Evolutionary conservation across 2,329 filamentous ascomycete genomes (phyloP), one percentile per base, ranked within the genome.

Genomic region (Colletotrichum agaves): DNA sequence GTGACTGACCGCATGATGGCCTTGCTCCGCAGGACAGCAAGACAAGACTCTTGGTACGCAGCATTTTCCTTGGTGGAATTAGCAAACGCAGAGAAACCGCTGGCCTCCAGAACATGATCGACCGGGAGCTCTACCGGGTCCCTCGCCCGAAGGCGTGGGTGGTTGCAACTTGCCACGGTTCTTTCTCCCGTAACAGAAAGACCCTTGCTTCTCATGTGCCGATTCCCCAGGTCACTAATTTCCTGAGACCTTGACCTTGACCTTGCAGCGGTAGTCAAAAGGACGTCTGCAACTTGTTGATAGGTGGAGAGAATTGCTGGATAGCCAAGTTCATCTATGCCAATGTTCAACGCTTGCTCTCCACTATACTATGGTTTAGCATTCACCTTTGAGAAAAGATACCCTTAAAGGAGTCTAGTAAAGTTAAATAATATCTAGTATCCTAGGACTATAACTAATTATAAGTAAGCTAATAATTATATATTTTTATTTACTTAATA

Each of bases 41-140:
- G 6, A 8, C 27, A 27, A 27, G 27, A 27, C 27, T 27, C 27
- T 27, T 27, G 2, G 27, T n/a, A 15, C 15, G 21, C 27, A 8
- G 17, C 21, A 65, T 60, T 68, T 39, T 68, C 65, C 65, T 68
- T 68, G 65, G 65, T 68, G 65, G 65, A 68, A 68, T 49, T 68
- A 59, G 15, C 65, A 37, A 7, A 37, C n/a, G n/a, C 15, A 58
- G 15, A 31, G 43, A 5, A 31, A 46, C 55, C 47, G 53, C 15
- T 33, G 17, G 35, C 13, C 15, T 15, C 33, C 46, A 53, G 39
- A 53, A 43, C 37, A 46, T 57, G 19, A 39, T 46, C 37, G 4
- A 13, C 44, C 17, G 17, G 15, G 21, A 43, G 19, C 11, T 10
- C 31, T n/a, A 17, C 37, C 47, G 31, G 53, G 61, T 7, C 41